Percentiles rank a stretch among this genome's conserved stretches.
phyloP scores from a whole-genome alignment of 192 early-diverging fungal genomes.

The Umbelopsis isabellina region DNA sequence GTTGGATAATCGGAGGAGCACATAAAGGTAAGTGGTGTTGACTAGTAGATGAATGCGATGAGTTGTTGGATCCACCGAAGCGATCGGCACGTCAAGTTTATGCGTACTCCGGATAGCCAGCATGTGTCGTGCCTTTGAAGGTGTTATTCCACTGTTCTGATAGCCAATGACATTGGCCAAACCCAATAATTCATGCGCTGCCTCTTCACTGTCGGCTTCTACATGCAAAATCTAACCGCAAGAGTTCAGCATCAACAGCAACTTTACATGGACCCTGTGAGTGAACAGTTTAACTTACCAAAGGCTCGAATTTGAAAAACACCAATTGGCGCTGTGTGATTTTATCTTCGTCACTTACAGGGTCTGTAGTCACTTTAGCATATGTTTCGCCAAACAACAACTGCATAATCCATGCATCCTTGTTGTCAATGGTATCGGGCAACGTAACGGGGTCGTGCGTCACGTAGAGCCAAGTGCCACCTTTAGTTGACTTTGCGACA shows the following conservation, averaged over 20 bases:
- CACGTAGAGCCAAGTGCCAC: slow-evolving; percentile 55
- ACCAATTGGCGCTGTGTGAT: slow-evolving; percentile 34
- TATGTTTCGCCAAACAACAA: slow-evolving; percentile 39
- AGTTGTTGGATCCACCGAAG: slow-evolving; percentile 33
- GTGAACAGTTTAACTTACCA: slow-evolving; percentile 39
- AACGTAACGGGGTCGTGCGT: slow-evolving; percentile 48
- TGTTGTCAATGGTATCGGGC: slow-evolving; percentile 21
- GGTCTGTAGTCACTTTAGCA: slow-evolving; percentile 14
- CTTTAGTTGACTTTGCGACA: slow-evolving; percentile 37
- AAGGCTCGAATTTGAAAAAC: slow-evolving; percentile 59
- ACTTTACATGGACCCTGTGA: slow-evolving; percentile 4
- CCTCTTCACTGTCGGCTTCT: slow-evolving; percentile 48
- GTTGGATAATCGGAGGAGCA: slow-evolving; percentile 47
- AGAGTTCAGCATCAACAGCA: background rate
- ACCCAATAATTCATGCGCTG: slow-evolving; percentile 51
- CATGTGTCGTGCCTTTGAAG: slow-evolving; percentile 55
- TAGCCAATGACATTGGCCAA: slow-evolving; percentile 51
- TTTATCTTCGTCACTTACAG: background rate
- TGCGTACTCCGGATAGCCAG: slow-evolving; percentile 54
- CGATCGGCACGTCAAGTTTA: slow-evolving; percentile 58
- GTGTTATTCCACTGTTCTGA: slow-evolving; percentile 53
- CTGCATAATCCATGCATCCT: slow-evolving; percentile 32
- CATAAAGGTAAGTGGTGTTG: slow-evolving; percentile 39
- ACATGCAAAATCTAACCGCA: slow-evolving; percentile 51
- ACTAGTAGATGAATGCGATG: slow-evolving; percentile 48